Percentiles rank a stretch among this genome's conserved stretches.
These are phyloP conservation scores for Zoysia pacifica DNA, from an alignment of 176 grass and related monocot genomes.

Conservation along the genomic window DNA sequence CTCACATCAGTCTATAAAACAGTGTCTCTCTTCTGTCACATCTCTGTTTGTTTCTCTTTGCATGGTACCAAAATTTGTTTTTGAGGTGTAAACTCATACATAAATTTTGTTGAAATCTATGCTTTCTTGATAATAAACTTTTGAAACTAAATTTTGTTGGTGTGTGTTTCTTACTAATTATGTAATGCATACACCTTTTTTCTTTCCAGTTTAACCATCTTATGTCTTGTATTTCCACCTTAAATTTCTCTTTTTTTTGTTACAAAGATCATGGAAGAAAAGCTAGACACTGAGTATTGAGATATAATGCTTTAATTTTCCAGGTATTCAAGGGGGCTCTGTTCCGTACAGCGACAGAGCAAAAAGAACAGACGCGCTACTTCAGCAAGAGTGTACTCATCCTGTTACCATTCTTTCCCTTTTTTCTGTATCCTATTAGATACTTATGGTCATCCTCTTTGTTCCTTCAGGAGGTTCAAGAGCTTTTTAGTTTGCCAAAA, in stretches of 20 bases:
- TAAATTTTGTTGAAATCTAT: neutral
- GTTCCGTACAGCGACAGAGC: constrained; percentile 89
- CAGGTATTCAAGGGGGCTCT: constrained; percentile 88
- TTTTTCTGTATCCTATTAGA: constrained; percentile 18
- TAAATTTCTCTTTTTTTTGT: neutral
- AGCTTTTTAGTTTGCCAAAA: constrained; percentile 79
- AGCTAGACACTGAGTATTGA: neutral
- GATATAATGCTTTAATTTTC: constrained; percentile 15
- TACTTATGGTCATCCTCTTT: constrained; percentile 23
- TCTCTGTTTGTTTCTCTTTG: constrained; percentile 7
- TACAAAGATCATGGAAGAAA: constrained; percentile 16
- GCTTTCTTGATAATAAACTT: neutral
- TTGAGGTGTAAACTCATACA: neutral
- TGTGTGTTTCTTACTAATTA: neutral
- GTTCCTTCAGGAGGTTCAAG: constrained; percentile 66
- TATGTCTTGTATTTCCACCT: constrained; percentile 7
- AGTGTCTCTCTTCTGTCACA: neutral
- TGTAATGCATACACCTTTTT: neutral
- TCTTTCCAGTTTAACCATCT: neutral
- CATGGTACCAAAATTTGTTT: neutral
- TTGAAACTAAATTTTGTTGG: neutral
- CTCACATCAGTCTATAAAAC: neutral
- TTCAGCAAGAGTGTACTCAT: constrained; percentile 77
- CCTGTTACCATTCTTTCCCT: constrained; percentile 21
- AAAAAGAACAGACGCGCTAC: constrained; percentile 92